A percentile compares a stretch with the other conserved stretches of the same genome.
phyloP scores from a whole-genome alignment of 805 yeast genomes.

The Lipomyces kockii region DNA sequence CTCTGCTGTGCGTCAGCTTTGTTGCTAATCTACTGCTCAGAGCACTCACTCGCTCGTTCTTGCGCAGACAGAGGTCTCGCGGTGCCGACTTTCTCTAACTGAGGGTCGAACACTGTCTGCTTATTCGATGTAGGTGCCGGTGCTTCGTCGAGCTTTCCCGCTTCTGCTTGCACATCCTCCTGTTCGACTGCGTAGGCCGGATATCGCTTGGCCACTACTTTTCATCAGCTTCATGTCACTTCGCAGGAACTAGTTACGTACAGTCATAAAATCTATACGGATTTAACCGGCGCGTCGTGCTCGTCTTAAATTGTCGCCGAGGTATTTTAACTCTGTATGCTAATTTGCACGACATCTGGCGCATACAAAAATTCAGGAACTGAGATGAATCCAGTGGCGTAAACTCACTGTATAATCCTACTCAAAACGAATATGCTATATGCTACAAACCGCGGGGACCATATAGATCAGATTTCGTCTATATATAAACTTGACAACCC shows the following conservation, averaged over 20 bases:
- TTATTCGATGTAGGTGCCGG: neutral
- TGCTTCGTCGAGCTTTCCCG: neutral
- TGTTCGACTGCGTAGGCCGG: neutral
- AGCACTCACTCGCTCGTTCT: slow-evolving; percentile 33
- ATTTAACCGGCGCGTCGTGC: slow-evolving; percentile 8
- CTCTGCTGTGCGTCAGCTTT: slow-evolving; percentile 7
- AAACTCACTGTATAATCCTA: too few relatives aligned
- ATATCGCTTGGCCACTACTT: neutral
- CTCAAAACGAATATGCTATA: too few relatives aligned
- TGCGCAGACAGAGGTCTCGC: slow-evolving; percentile 28
- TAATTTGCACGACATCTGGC: slow-evolving; percentile 1
- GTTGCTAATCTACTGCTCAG: neutral
- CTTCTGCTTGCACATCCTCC: neutral
- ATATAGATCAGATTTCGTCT: neutral
- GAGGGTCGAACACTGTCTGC: slow-evolving; percentile 12
- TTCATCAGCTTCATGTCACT: slow-evolving; percentile 1
- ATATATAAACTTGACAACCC: neutral
- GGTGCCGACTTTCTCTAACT: slow-evolving; percentile 5
- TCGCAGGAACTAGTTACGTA: neutral
- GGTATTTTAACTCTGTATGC: neutral
- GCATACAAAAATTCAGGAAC: neutral
- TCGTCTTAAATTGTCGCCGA: slow-evolving; percentile 11
- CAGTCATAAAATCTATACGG: slow-evolving; percentile 29
- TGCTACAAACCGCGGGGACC: neutral
- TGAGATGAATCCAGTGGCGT: too few relatives aligned